phyloP scores from a whole-genome alignment of 2,329 filamentous ascomycete species.

The Colletotrichum lini region DNA sequence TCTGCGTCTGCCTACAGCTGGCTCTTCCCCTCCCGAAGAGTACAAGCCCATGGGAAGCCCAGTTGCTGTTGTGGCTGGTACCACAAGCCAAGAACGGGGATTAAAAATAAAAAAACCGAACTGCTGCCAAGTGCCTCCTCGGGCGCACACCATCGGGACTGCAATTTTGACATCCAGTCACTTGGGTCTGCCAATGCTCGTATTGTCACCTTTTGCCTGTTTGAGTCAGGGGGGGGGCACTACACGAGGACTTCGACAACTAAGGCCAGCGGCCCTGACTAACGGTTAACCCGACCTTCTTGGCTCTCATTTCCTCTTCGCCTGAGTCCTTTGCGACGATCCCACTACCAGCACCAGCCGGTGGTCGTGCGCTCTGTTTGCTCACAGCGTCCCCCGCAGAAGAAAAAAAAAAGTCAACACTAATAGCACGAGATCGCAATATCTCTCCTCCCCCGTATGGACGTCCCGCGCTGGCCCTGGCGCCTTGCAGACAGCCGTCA shows the following conservation, averaged over 20 bases:
- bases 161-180: constrained; percentile 37
- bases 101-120: constrained; percentile 10
- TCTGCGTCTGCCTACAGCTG: constrained; percentile 8
- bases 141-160: constrained; percentile 35
- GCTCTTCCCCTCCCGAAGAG: background rate
- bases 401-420: background rate
- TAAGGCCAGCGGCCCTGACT: background rate
- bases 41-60: constrained; percentile 1
- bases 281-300: background rate
- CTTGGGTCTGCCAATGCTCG: constrained; percentile 35
- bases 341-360: background rate
- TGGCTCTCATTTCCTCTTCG: constrained; percentile 34
- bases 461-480: constrained; percentile 12
- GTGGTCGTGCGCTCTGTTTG: constrained; percentile 4
- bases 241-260: constrained; percentile 9
- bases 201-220: constrained; percentile 13
- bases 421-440: too few relatives aligned
- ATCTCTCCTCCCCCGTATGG: background rate
- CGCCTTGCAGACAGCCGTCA: background rate
- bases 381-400: constrained; percentile 23
- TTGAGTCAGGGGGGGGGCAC: constrained; percentile 33
- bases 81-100: background rate
- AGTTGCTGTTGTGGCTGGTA: background rate
- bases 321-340: constrained; percentile 26
- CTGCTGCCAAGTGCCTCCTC: constrained; percentile 22